Percentiles rank a stretch among this genome's conserved stretches.
Conservation (phyloP, 2,329 filamentous ascomycete genomes). For the Stachybotrys elegans region DNA sequence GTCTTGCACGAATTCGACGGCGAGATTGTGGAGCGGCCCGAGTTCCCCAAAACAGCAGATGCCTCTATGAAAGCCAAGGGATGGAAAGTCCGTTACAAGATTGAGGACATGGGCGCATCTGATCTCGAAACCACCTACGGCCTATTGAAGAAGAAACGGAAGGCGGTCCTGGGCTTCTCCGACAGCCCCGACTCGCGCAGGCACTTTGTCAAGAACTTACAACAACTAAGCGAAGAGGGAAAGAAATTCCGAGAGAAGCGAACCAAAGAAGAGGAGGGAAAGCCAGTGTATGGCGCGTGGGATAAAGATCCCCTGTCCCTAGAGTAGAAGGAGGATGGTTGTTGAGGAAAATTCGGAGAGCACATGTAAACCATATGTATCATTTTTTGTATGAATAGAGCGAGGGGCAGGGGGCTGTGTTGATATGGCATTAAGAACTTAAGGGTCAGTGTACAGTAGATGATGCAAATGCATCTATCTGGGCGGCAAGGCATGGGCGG, state of each 20-base stretch:
- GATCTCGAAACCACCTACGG: slow-evolving; percentile 49
- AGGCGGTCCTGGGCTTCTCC: slow-evolving; percentile 40
- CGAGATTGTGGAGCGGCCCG: slow-evolving; percentile 55
- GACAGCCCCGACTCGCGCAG: slow-evolving; percentile 39
- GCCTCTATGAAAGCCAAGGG: slow-evolving; percentile 9
- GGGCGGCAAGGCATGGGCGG: too few species aligned
- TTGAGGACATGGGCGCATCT: slow-evolving; percentile 53
- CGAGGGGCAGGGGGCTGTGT: too few species aligned
- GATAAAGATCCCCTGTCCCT: slow-evolving; percentile 23
- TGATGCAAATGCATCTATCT: too few species aligned
- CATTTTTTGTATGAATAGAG: too few species aligned
- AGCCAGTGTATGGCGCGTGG: slow-evolving; percentile 44
- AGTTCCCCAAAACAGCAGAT: too few species aligned
- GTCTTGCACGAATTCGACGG: slow-evolving; percentile 70
- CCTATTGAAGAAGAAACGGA: slow-evolving; percentile 51
- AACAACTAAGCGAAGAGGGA: slow-evolving; percentile 45
- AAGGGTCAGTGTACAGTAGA: too few species aligned
- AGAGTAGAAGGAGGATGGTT: too few species aligned
- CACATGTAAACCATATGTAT: too few species aligned
- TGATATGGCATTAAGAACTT: too few species aligned
- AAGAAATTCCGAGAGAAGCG: slow-evolving; percentile 51
- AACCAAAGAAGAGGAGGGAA: slow-evolving; percentile 43
- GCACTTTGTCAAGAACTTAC: slow-evolving; percentile 38
- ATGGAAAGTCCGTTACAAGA: slow-evolving; percentile 76
- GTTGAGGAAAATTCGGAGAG: too few species aligned